Base-by-base conservation (phyloP, 1,139 yeast genomes). In the Groenewaldozyma auringiensis region DNA sequence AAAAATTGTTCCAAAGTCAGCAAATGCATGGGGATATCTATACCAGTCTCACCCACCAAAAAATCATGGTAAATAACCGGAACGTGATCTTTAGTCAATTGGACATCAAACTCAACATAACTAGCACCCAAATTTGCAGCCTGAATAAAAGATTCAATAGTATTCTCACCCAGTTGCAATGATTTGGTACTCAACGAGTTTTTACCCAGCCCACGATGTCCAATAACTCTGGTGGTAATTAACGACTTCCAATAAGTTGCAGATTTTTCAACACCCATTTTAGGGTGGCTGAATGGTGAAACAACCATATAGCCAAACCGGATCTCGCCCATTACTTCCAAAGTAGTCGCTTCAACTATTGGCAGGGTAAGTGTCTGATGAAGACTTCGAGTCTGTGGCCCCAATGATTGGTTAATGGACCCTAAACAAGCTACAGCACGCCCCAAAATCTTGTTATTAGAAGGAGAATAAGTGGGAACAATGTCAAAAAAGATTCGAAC, bases 51-150 rank as follows among this genome's bases (percentile, higher is more conserved):
- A 1, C 96, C 95, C 38, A 92, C 96, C 27, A 88, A 66, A 61
- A 92, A 92, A 64, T 92, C 98, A 63, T 92, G 98, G 60, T 92
- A 92, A 35, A 92, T 84, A 11, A 92, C 97, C 1, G 97, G 97
- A 11, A 87, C 80, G 53, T 73, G 73, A 64, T 92, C 97, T 60
- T 88, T 88, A n/a, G 98, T 92, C 54, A 92, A 70, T 64, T 92
- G 98, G 34, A 92, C 97, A 65, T 92, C 98, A 63, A 92, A 92
- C 65, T 92, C 98, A 44, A 70, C 74, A 48, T 70, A 70, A 29
- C 68, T 60, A 9, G 94, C 96, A 34, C 98, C 98, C 54, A 92
- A 70, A 3, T 95, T 88, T 0, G 97, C 96, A 0, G 98, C 98
- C 9, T 96, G 95, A 61, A 92, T 85, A 56, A 92, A 92, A 1